phyloP scores from a whole-genome alignment of 2,329 filamentous ascomycete species.

The Aspergillus puulaauensis region DNA sequence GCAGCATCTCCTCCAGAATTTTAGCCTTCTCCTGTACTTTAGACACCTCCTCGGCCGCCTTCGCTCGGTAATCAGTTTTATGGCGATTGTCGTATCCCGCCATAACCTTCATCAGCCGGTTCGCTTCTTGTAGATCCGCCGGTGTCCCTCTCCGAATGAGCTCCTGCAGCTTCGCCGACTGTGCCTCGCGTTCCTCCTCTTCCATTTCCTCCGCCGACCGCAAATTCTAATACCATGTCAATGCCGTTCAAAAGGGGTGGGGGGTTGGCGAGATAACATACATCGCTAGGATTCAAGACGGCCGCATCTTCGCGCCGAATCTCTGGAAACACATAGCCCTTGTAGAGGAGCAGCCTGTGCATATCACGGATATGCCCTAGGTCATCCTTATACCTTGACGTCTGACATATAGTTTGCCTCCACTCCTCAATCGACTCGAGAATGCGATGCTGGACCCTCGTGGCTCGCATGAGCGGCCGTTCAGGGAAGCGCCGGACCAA shows the following conservation, averaged over 20 bases:
- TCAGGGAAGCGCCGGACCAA: slow-evolving; percentile 95
- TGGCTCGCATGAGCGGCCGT: slow-evolving; percentile 80
- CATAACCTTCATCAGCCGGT: slow-evolving; percentile 98
- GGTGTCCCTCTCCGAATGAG: slow-evolving; percentile 88
- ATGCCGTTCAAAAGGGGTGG: slow-evolving; percentile 3
- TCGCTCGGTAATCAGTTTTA: slow-evolving; percentile 97
- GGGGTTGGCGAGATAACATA: slow-evolving; percentile 50
- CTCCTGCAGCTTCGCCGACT: slow-evolving; percentile 97
- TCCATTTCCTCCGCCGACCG: slow-evolving; percentile 99
- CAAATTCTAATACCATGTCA: slow-evolving; percentile 65
- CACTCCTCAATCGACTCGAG: slow-evolving; percentile 97
- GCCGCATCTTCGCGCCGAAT: slow-evolving; percentile 91
- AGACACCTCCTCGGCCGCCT: slow-evolving; percentile 90
- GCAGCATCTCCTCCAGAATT: slow-evolving; percentile 87
- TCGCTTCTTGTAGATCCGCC: slow-evolving; percentile 93
- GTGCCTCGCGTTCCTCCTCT: slow-evolving; percentile 88
- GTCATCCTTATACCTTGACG: slow-evolving; percentile 95
- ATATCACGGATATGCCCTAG: slow-evolving; percentile 95
- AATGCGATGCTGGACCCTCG: slow-evolving; percentile 86
- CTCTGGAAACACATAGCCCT: slow-evolving; percentile 94
- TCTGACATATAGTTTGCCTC: slow-evolving; percentile 97
- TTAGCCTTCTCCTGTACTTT: slow-evolving; percentile 96
- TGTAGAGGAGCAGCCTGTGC: slow-evolving; percentile 93
- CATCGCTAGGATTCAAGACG: slow-evolving; percentile 93
- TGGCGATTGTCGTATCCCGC: slow-evolving; percentile 92